Conservation (phyloP, 2,329 filamentous ascomycete genomes). For the Eutypa lata region DNA sequence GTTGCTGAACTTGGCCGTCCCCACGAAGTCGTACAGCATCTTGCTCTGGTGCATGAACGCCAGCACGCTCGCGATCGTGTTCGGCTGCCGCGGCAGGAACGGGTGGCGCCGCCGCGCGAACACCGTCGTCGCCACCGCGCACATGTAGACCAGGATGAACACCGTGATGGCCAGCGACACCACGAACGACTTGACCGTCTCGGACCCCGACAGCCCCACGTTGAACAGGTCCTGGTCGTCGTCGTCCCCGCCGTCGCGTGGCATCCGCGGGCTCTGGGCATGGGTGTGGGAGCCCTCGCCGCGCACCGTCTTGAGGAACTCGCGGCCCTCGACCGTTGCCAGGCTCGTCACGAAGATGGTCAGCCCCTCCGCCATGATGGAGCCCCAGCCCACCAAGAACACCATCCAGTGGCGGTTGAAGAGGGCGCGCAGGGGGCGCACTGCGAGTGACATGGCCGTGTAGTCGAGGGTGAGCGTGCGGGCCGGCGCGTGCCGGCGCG, state of each 20-base stretch:
- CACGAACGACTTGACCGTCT: constrained; percentile 64
- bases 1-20: constrained; percentile 61
- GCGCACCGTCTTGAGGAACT: constrained; percentile 47
- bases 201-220: constrained; percentile 47
- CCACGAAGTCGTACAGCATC: constrained; percentile 75
- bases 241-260: constrained; percentile 13
- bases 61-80: constrained; percentile 72
- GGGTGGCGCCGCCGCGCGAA: constrained; percentile 62
- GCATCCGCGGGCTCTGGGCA: too few species aligned
- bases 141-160: constrained; percentile 65
- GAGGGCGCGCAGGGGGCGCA: constrained; percentile 59
- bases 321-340: constrained; percentile 59
- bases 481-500: constrained; percentile 60
- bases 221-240: constrained; percentile 10
- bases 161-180: constrained; percentile 60
- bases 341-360: constrained; percentile 67
- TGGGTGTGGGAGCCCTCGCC: too few species aligned
- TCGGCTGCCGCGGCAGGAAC: constrained; percentile 75
- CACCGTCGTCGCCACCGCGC: constrained; percentile 55
- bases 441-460: constrained; percentile 67
- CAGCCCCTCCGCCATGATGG: constrained; percentile 69
- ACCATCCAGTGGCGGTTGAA: constrained; percentile 64
- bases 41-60: constrained; percentile 78
- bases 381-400: constrained; percentile 66
- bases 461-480: constrained; percentile 70